A percentile compares a stretch with the other conserved stretches of the same genome.
Evolutionary conservation across 768 basidiomycete genomes (phyloP).

Genomic region (Neoboletus brunneissimus): DNA sequence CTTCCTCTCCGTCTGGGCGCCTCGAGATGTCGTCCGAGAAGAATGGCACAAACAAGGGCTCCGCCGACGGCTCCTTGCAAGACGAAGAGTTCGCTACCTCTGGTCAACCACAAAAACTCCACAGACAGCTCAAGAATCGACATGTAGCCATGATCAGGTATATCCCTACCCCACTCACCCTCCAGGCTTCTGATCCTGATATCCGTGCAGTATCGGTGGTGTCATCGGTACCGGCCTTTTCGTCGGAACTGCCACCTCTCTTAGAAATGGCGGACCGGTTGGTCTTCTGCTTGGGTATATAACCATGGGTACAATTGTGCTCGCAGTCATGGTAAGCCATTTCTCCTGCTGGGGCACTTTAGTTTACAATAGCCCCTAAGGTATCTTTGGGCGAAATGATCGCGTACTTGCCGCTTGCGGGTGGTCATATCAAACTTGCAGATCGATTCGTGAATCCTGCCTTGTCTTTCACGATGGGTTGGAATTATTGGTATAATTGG

Average conservation of each 20-base stretch:
- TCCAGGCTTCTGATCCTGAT: background rate
- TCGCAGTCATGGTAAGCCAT: slow-evolving; percentile 60
- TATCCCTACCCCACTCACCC: background rate
- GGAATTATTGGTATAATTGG: slow-evolving; percentile 53
- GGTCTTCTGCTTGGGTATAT: slow-evolving; percentile 74
- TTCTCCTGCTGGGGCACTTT: too few relatives aligned
- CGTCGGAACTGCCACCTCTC: slow-evolving; percentile 56
- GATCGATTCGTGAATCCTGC: slow-evolving; percentile 81
- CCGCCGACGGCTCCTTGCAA: slow-evolving; percentile 16
- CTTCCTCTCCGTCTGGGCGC: background rate
- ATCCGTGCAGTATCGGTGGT: slow-evolving; percentile 51
- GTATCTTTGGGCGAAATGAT: slow-evolving; percentile 61
- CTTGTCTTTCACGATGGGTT: slow-evolving; percentile 55
- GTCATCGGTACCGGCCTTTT: slow-evolving; percentile 62
- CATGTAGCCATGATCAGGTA: slow-evolving; percentile 83
- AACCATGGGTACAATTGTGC: slow-evolving; percentile 64
- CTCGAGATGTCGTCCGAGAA: slow-evolving; percentile 24
- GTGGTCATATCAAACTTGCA: slow-evolving; percentile 77
- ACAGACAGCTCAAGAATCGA: slow-evolving; percentile 68
- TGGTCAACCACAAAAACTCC: slow-evolving; percentile 29
- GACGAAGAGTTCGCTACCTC: slow-evolving; percentile 21
- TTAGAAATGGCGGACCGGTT: slow-evolving; percentile 62
- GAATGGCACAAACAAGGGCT: slow-evolving; percentile 2
- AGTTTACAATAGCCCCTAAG: slow-evolving; percentile 29
- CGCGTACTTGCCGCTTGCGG: slow-evolving; percentile 73